Base-by-base conservation (phyloP, 2,329 filamentous ascomycete genomes). In the Fusarium hostae region DNA sequence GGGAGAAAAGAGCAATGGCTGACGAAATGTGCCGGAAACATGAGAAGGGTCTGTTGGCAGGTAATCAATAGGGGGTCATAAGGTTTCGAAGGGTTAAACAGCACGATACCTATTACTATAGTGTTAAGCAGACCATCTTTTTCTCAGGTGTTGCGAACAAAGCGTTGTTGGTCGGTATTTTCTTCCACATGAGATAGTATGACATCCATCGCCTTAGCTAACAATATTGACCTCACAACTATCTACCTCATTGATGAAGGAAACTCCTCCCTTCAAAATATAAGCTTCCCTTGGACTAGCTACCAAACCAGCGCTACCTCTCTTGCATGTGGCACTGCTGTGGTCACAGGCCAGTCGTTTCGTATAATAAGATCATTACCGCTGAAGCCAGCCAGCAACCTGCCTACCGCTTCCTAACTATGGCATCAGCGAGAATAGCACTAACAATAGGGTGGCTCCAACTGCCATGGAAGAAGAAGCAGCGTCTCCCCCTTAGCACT, bases 161-260 rank as follows among this genome's bases (percentile, higher is more conserved):
- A 1, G 15, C 6, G 5, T 18, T 15, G 5, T 24, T 15, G 9
- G 40, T 11, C 6, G 22, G 15, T 18, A 24, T 43, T 6, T 18
- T 24, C 22, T 24, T 15, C 18, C 22, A 12, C 22, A 12, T 5
- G 18, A 1, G 6, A 0, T 22, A 18, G 18, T 4, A 8, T 3
- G 24, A 10, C 12, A 1, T 8, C 22, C 6, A 24, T 11, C 18
- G 15, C 5, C 0, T 8, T 1, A 1, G 22, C 4, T 18, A 24
- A 43, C 22, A 18, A 2, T 2, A 18, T 22, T 24, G 22, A 12
- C 8, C 41, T 24, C 41, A 43, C 16, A 18, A 22, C 6, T 16
- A 43, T 43, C 15, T 5, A 18, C 0, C 40, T 24, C 6, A 43
- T 15, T 4, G 15, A 43, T 3, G 40, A 43, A 43, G 40, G n/a